phyloP scores from a whole-genome alignment of 129 eudicot genomes.

The Silybum marianum region DNA sequence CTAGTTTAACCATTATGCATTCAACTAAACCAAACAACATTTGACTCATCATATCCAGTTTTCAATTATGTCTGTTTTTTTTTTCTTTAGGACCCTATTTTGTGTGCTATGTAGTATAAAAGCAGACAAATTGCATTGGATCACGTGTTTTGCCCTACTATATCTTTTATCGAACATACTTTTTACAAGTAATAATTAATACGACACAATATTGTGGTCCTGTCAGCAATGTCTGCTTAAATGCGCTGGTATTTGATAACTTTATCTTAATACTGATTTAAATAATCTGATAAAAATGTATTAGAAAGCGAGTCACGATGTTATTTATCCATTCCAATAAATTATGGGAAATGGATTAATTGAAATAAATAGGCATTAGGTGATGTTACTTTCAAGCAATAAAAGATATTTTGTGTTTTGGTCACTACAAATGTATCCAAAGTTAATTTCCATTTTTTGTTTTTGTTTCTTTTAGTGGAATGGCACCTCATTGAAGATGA shows the following conservation, averaged over 20 bases:
- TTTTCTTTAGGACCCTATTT: background rate
- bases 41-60: background rate
- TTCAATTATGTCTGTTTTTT: background rate
- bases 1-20: background rate
- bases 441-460: background rate
- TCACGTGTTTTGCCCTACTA: background rate
- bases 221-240: background rate
- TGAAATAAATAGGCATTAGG: conserved; percentile 3
- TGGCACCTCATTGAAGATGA: background rate
- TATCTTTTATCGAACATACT: background rate
- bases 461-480: background rate
- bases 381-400: conserved; percentile 8
- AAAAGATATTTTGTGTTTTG: conserved; percentile 11
- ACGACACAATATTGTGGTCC: background rate
- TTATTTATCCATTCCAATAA: background rate
- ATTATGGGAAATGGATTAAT: background rate
- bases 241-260: background rate
- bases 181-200: background rate
- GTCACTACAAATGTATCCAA: background rate
- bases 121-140: background rate
- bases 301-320: background rate
- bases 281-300: background rate
- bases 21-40: background rate
- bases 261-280: background rate
- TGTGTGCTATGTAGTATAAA: background rate